Evolutionary conservation across 2,329 filamentous ascomycete genomes (phyloP), one percentile per base, ranked within the genome.

Genomic region (Clonostachys sp.): DNA sequence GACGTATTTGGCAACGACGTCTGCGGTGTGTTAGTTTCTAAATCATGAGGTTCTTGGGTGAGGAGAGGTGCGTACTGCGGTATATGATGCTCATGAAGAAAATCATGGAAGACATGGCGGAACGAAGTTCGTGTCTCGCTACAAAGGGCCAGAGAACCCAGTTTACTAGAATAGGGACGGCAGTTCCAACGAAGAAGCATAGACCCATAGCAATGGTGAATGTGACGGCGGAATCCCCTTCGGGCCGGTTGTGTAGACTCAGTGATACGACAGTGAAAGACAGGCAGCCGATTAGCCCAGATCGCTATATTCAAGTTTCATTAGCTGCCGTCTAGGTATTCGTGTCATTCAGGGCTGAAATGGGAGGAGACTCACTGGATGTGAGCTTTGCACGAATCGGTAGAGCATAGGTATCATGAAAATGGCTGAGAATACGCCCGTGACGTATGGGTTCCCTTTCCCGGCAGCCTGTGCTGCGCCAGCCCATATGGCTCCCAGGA

Each of bases 61-160:
- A 17, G 5, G 33, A n/a, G 3, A 44, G 35, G 3, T 36, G 58
- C 63, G 51, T 50, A 73, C 72, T 71, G 57, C 80, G 66, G 56
- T 83, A 83, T 8, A 81, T 69, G 49, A 82, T 72, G 48, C 76
- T 78, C 49, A 74, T 71, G 54, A 80, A 80, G 44, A 81, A 75
- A 53, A 83, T 65, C 75, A 80, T 82, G 3, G 71, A 66, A 1
- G 78, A 77, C 3, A 81, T 58, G 0, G 76, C 77, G 49, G 74
- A 76, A 18, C 79, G 65, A 13, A 83, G 67, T 56, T 82, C 79
- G 53, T 81, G 78, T 12, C 80, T 68, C 12, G 80, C 79, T 6
- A 83, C 70, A 51, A 83, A 83, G 3, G 80, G 80, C 80, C 80
- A 83, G 5, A 83, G 61, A 12, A 79, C 55, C 78, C 78, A 83